Base-by-base conservation (phyloP, 495 filamentous ascomycete species). In the Talaromyces adpressus region DNA sequence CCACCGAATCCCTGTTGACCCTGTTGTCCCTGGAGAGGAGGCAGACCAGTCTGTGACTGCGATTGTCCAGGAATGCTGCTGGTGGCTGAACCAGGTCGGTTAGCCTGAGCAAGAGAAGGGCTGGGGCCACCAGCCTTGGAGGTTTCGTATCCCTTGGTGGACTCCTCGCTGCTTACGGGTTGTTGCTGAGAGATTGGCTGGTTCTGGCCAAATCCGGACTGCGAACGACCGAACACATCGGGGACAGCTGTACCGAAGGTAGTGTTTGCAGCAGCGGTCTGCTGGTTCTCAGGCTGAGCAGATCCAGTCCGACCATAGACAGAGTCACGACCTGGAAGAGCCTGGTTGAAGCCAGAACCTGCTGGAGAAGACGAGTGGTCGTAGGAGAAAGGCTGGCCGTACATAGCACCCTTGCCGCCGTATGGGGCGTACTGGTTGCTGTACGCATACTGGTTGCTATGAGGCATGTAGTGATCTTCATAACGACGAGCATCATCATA, bases 331-430 rank as follows among this genome's bases (percentile, higher is more conserved):
- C 86, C 84, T 41, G 71, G 84, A 59, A 87, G 81, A 47, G 65
- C 70, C 70, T 89, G 88, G 62, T 86, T 89, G 73, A 94, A 96
- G 53, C 81, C 86, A 29, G 82, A 84, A 57, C 84, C 86, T 14
- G 86, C 91, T 18, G 91, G 91, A 16, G 91, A 93, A 20, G 89
- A 87, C 22, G 83, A 79, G 69, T 95, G 83, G 12, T 93, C 91
- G 70, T 91, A 93, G 6, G 89, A 88, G 74, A 94, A 97, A 27
- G 87, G 87, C 73, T 91, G 90, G 63, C 85, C 86, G 69, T 96
- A 96, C 77, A 92, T 85, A 52, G 85, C 87, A 61, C 79, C 87
- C 78, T 95, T 93, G 29, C 41, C 88, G 27, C 41, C 88, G 65
- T 92, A 93, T 2, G 87, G 88, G 7, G 69, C 85, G 56, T 86